Evolutionary conservation across 805 yeast species (phyloP), one percentile per base, ranked within the genome.

Genomic region (Novakomyces olei): DNA sequence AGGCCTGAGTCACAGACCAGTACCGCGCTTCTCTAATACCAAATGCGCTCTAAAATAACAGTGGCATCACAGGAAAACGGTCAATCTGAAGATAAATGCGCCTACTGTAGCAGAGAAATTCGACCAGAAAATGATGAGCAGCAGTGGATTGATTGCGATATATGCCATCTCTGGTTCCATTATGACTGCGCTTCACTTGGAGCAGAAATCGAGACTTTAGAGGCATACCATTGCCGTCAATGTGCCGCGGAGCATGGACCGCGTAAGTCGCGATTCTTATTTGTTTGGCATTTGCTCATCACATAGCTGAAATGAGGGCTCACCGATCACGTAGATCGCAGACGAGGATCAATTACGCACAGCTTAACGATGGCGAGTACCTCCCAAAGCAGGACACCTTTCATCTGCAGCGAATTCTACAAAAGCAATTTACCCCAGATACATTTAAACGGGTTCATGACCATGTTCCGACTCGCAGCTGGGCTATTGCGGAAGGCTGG

Each of bases 301-400:
- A 19, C 3, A 4, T 22, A 12, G 12, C 25, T 22, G 25, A 22
- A 10, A 3, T 10, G 9, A 3, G 2, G 9, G 25, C 25, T 10
- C n/a, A 22, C 45, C 58, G 5, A 43, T 45, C 34, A 64, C 57
- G 60, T 27, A 53, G 92, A 14, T 51, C 60, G 8, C 52, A 56
- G 26, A 49, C 55, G n/a, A 59, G 58, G 34, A 63, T 80, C 29
- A 88, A 79, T 46, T 79, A 79, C 45, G 70, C 67, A 5, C 85
- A 91, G 0, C 54, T 79, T 42, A 66, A 79, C 47, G 72, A 70
- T 34, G 91, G 92, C 3, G 72, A 68, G 24, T 14, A 52, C 38
- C 61, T 65, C 4, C 51, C 62, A 4, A 57, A 60, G 20, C 65
- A 65, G 41, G 61, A 65, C 5, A 88, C 76, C 44, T 69, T 67